Evolutionary conservation across 2,329 filamentous ascomycete genomes (phyloP), one percentile per base, ranked within the genome.

Genomic region (Cercospora sp.): DNA sequence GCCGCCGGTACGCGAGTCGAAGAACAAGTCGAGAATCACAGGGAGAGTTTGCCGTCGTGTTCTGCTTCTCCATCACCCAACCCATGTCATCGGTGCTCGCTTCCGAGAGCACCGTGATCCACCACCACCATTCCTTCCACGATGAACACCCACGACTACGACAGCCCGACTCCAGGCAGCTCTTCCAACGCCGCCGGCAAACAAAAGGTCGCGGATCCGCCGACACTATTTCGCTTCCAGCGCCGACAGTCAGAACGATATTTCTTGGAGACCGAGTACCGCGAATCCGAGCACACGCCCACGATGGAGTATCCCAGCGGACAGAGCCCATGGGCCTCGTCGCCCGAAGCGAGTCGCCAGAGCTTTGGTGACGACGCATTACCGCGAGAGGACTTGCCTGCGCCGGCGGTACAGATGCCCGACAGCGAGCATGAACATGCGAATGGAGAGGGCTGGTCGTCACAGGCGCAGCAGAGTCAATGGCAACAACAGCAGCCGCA

Each of bases 301-400:
- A 74, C 70, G 57, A 91, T 91, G 89, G 89, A 91, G 78, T 91
- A 91, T 78, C 88, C 88, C 66, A 71, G 82, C 40, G 88, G 84
- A 63, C 74, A 82, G 66, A 90, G 88, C 40, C 89, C 89, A 64
- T 91, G 89, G 89, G 88, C 85, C 10, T 84, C 83, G 13, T 86
- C 87, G 63, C 87, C 86, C 66, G 83, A 83, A 73, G 85, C 79
- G 78, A 85, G 79, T 78, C 82, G 81, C 63, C 76, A 77, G 66
- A 79, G 81, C 68, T 84, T 85, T 57, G 81, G 82, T 55, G 81
- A 82, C 70, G 74, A 76, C 49, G 65, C 66, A 18, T 66, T 76
- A 13, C 70, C 74, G 26, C 64, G 73, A 32, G 73, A 74, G 37
- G 73, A 75, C 34, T 67, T 77, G 49, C 75, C 75, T 10, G 74